Base-by-base conservation (phyloP, 352 stramenopile genomes). In the Phytophthora sp. region DNA sequence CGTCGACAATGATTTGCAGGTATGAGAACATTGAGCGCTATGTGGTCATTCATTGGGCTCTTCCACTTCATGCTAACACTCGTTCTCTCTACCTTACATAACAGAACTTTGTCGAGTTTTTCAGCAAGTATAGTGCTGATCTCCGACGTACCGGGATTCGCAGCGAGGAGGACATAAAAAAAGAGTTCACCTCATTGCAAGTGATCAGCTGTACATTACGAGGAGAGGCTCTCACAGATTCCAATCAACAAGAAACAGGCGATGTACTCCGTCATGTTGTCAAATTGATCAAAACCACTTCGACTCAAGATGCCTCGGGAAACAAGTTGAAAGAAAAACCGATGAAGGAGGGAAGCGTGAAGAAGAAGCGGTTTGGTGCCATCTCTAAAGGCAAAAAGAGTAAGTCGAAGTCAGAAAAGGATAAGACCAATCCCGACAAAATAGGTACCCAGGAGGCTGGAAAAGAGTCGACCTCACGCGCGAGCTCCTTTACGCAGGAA, bases 131-230 rank as follows among this genome's bases (percentile, higher is more conserved):
- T 50, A 79, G 74, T 12, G 58, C 42, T 0, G 87, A 93, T 7
- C 71, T 95, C 38, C 84, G 86, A 23, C 87, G 79, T 20, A 88
- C 85, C 15, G 87, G 87, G 2, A 77, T 95, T 13, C 82, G 87
- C 0, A 85, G 80, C 0, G 69, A 82, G 16, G 73, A 80, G 9
- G 87, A 93, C 29, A 90, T 93, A 53, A 76, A 79, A 39, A 88
- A 79, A 23, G 80, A 92, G 27, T 91, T 94, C 45, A 71, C 58
- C 4, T 38, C 33, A 3, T 42, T 95, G 31, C 68, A 89, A 54
- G 50, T 82, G 23, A 85, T 94, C 11, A 70, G 44, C 20, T 71
- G 80, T 13, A 78, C 69, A 0, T 58, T 94, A 27, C 76, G 63
- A 53, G 62, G 69, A 24, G 46, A 69, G 24, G 60, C 53, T 15